Percentiles rank a stretch among this genome's conserved stretches.
phyloP scores from a whole-genome alignment of 129 eudicot species.

The Ambrosia artemisiifolia region DNA sequence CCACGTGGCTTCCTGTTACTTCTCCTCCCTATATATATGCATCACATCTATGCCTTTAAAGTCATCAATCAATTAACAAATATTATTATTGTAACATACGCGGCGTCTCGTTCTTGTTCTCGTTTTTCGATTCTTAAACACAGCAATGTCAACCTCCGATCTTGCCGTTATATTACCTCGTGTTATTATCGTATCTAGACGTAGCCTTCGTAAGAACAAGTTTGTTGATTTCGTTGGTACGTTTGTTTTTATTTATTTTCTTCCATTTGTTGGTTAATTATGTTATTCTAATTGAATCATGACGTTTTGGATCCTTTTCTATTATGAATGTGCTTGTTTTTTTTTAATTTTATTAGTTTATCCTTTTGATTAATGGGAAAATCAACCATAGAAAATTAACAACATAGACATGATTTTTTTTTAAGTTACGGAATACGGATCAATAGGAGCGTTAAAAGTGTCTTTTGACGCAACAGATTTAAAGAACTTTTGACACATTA shows the following conservation, averaged over 20 bases:
- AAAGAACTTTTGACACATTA: too few species aligned
- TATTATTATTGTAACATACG: neutral
- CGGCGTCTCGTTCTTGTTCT: slow-evolving; percentile 1
- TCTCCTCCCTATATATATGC: neutral
- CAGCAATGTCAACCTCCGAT: slow-evolving; percentile 46
- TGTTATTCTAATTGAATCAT: slow-evolving; percentile 3
- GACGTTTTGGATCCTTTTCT: neutral
- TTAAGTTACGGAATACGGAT: too few species aligned
- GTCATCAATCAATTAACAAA: neutral
- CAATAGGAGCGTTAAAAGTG: too few species aligned
- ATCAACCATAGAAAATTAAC: too few species aligned
- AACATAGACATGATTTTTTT: too few species aligned
- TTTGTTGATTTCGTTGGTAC: slow-evolving; percentile 97
- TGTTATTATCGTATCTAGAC: slow-evolving; percentile 79
- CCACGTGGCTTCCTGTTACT: neutral
- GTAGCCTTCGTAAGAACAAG: slow-evolving; percentile 95
- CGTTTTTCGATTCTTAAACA: neutral
- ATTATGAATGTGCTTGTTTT: neutral
- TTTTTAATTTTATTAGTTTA: neutral
- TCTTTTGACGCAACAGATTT: too few species aligned
- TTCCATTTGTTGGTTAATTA: neutral
- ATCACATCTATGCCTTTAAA: neutral
- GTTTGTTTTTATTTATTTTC: neutral
- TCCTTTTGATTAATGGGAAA: neutral
- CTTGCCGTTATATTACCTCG: slow-evolving; percentile 78